Evolutionary conservation across 129 eudicot genomes (phyloP).

Genomic region (Sambucus nigra): DNA sequence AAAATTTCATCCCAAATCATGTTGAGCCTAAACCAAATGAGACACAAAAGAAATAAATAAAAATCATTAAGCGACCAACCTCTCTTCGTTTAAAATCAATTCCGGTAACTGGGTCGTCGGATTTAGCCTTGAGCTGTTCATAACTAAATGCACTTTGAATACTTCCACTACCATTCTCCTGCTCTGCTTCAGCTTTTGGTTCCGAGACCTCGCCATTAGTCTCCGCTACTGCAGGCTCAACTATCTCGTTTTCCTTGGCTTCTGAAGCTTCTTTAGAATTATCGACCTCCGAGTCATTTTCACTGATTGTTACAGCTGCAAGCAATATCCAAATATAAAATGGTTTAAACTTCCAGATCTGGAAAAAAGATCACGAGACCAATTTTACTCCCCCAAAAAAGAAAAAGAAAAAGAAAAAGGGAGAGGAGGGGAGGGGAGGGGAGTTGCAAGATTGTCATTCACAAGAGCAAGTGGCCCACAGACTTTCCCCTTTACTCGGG

Average conservation of each 20-base stretch:
- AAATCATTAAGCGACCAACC: conserved; percentile 26
- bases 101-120: conserved; percentile 80
- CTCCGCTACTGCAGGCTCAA: conserved; percentile 32
- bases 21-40: background rate
- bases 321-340: background rate
- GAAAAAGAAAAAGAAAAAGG: too few species aligned
- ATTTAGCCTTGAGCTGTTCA: conserved; percentile 66
- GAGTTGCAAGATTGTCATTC: too few species aligned
- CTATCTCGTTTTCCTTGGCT: conserved; percentile 24
- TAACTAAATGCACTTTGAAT: conserved; percentile 64
- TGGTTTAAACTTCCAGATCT: background rate
- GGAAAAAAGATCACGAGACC: too few species aligned
- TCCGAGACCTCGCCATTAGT: conserved; percentile 40
- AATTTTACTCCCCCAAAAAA: too few species aligned
- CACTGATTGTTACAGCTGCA: conserved; percentile 40
- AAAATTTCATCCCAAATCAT: too few species aligned
- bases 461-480: too few species aligned
- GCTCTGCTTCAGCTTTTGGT: conserved; percentile 40
- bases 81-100: conserved; percentile 87
- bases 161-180: conserved; percentile 43
- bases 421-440: too few species aligned
- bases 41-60: too few species aligned
- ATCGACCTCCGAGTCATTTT: conserved; percentile 31
- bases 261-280: conserved; percentile 32
- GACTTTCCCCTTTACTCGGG: too few species aligned